phyloP scores from a whole-genome alignment of 2,329 filamentous ascomycete species.

The Onygenales sp. region DNA sequence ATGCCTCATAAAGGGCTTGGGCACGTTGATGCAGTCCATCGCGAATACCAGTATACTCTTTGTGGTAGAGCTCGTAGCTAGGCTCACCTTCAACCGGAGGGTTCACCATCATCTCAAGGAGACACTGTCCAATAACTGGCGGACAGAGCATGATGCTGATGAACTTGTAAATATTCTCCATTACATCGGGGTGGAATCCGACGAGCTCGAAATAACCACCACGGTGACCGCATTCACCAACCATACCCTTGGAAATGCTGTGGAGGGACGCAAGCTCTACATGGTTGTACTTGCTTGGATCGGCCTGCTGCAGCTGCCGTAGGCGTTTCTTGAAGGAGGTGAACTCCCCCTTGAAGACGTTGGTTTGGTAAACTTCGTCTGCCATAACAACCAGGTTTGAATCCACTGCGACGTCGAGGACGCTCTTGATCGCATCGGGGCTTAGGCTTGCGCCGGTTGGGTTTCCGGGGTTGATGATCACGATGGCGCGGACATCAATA shows the following conservation, averaged over 20 bases:
- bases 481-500: constrained; percentile 81
- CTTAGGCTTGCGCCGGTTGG: constrained; percentile 83
- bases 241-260: constrained; percentile 95
- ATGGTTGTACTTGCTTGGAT: constrained; percentile 66
- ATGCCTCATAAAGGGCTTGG: constrained; percentile 77
- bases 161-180: constrained; percentile 96
- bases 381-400: constrained; percentile 84
- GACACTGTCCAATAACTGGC: constrained; percentile 88
- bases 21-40: constrained; percentile 70
- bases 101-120: constrained; percentile 97
- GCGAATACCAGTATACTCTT: constrained; percentile 79
- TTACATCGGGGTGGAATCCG: constrained; percentile 75
- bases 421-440: constrained; percentile 66
- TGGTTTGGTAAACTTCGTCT: constrained; percentile 98
- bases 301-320: constrained; percentile 64
- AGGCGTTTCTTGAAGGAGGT: constrained; percentile 90
- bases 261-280: constrained; percentile 89
- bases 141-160: constrained; percentile 95
- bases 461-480: constrained; percentile 97
- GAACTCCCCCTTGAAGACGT: constrained; percentile 91
- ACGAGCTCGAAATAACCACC: constrained; percentile 96
- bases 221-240: constrained; percentile 94
- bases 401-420: constrained; percentile 78
- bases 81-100: constrained; percentile 76
- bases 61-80: constrained; percentile 70